Percentiles rank a stretch among this genome's conserved stretches.
phyloP scores from a whole-genome alignment of 2,329 filamentous ascomycete species.

The Emydomyces testavorans region DNA sequence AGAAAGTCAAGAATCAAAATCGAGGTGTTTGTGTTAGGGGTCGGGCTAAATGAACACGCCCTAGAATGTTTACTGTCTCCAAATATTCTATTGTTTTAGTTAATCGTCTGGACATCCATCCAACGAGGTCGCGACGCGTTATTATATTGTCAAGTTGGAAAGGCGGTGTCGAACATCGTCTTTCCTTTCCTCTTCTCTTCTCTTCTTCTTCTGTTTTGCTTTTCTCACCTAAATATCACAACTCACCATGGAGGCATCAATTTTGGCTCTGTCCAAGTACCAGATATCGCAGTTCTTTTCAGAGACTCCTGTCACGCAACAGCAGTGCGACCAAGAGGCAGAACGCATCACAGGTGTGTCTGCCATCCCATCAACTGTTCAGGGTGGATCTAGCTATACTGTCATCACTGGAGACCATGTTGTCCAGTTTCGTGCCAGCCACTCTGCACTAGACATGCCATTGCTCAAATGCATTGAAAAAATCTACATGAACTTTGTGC shows the following conservation, averaged over 20 bases:
- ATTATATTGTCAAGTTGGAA: no score
- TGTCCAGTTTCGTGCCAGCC: background rate
- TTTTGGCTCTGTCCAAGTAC: background rate
- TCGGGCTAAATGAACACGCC: no score
- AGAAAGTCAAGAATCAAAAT: no score
- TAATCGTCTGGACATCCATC: no score
- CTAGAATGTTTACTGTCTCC: no score
- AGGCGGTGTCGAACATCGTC: no score
- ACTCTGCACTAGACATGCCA: slow-evolving; percentile 1
- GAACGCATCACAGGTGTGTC: background rate
- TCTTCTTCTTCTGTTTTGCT: no score
- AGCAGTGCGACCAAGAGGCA: background rate
- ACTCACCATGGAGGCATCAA: background rate
- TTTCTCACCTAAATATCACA: no score
- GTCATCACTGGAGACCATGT: background rate
- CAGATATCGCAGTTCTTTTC: slow-evolving; percentile 2
- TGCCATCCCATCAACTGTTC: background rate
- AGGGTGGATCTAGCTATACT: background rate
- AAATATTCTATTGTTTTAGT: no score
- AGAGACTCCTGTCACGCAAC: background rate
- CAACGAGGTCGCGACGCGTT: no score
- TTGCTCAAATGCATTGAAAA: background rate
- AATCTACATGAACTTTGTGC: background rate
- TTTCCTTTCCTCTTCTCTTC: no score
- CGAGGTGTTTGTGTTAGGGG: no score